Percentiles rank a stretch among this genome's conserved stretches.
phyloP scores from a whole-genome alignment of 331 rosid genomes.

The Ulmus americana region DNA sequence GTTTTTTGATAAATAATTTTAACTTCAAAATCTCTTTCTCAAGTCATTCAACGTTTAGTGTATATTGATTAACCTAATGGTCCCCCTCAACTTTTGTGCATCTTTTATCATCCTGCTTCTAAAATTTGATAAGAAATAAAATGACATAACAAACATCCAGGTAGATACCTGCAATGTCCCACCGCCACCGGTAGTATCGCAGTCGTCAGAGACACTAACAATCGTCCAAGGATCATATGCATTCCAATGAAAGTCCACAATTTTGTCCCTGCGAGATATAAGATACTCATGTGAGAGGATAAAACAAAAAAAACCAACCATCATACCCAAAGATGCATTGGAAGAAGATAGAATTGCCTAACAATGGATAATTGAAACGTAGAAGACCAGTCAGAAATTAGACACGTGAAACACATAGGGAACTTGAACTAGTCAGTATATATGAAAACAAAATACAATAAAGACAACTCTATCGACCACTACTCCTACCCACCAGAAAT shows the following conservation, averaged over 20 bases:
- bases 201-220: slow-evolving; percentile 96
- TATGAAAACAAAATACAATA: too few relatives aligned
- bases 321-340: background rate
- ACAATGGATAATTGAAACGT: background rate
- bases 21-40: background rate
- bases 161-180: slow-evolving; percentile 90
- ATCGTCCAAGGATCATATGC: slow-evolving; percentile 95
- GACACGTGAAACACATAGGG: too few relatives aligned
- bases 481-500: too few relatives aligned
- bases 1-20: background rate
- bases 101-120: background rate
- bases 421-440: too few relatives aligned
- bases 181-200: slow-evolving; percentile 96
- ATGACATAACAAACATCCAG: background rate
- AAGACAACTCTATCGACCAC: too few relatives aligned
- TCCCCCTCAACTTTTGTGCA: background rate
- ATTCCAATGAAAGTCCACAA: slow-evolving; percentile 96
- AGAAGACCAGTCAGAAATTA: background rate
- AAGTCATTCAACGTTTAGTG: background rate
- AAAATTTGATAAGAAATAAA: background rate
- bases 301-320: background rate
- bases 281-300: slow-evolving; percentile 8
- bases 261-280: slow-evolving; percentile 68
- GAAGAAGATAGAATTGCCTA: background rate
- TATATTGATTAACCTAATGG: background rate